Conservation (phyloP, 192 early-diverging fungal genomes). For the Gonapodya sp. region DNA sequence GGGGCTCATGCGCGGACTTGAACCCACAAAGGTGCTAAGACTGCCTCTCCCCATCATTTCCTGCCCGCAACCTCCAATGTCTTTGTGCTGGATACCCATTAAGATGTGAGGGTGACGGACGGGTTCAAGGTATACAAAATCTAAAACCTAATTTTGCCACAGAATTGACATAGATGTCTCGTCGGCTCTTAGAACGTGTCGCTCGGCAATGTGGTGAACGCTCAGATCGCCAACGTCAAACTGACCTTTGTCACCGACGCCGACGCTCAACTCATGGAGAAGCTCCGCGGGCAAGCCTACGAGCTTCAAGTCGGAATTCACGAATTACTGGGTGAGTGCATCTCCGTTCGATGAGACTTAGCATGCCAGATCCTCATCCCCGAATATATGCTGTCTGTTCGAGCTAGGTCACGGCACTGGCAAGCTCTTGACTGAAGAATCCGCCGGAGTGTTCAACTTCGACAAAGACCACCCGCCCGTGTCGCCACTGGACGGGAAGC, state of each 20-base stretch:
- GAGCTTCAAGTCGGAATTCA: slow-evolving; percentile 55
- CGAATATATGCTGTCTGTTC: too few species aligned
- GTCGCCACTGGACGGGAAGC: slow-evolving; percentile 33
- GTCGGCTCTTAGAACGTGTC: slow-evolving; percentile 53
- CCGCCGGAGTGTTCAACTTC: slow-evolving; percentile 42
- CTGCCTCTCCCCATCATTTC: too few species aligned
- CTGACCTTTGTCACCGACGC: not conserved
- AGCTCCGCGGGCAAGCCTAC: slow-evolving; percentile 23
- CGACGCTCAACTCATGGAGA: not conserved
- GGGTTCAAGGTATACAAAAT: slow-evolving; percentile 44
- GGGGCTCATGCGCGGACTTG: not conserved
- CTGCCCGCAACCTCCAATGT: too few species aligned
- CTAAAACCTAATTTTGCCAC: too few species aligned
- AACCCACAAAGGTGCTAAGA: too few species aligned
- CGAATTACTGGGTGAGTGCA: slow-evolving; percentile 30
- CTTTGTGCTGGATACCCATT: too few species aligned
- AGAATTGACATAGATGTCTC: too few species aligned
- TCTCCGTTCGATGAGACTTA: not conserved
- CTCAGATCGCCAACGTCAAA: slow-evolving; percentile 34
- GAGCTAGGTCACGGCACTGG: slow-evolving; percentile 46
- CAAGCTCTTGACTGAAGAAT: slow-evolving; percentile 42
- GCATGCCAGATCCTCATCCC: not conserved
- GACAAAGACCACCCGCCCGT: slow-evolving; percentile 27
- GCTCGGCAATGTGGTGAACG: slow-evolving; percentile 42
- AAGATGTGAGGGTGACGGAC: slow-evolving; percentile 24